Conservation (phyloP, 768 basidiomycete species). For the Exidia glandulosa region DNA sequence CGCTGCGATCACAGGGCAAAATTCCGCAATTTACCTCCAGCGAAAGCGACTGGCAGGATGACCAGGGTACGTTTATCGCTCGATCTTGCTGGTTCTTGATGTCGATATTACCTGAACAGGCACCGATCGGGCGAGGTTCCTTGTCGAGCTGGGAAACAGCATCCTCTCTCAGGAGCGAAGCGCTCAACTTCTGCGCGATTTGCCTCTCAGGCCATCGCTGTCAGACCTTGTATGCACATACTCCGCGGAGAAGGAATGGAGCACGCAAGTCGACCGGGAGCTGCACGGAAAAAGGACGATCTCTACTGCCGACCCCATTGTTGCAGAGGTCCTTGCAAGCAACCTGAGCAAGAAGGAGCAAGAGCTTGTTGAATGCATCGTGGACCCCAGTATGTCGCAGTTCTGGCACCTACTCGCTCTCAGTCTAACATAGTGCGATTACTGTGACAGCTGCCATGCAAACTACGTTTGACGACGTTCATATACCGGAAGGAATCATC, state of each 20-base stretch:
- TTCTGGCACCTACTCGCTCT: neutral
- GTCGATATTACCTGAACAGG: no score
- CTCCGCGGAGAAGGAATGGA: neutral
- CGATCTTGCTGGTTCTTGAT: no score
- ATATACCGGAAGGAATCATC: slow-evolving; percentile 24
- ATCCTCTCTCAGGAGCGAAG: neutral
- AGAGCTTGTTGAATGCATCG: slow-evolving; percentile 25
- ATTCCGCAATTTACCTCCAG: no score
- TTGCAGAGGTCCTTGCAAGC: slow-evolving; percentile 19
- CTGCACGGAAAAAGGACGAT: neutral
- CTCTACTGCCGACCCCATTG: neutral
- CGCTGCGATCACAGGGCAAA: no score
- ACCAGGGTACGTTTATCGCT: no score
- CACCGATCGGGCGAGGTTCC: no score
- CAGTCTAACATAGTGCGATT: no score
- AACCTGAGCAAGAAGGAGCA: slow-evolving; percentile 24
- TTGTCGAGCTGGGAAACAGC: neutral
- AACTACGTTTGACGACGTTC: slow-evolving; percentile 24
- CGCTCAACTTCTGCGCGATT: neutral
- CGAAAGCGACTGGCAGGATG: no score
- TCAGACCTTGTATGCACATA: neutral
- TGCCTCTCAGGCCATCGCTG: neutral
- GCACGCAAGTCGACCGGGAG: neutral
- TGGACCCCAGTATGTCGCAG: slow-evolving; percentile 15
- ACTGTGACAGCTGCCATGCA: slow-evolving; percentile 5